A percentile compares a stretch with the other conserved stretches of the same genome.
Evolutionary conservation across 805 yeast genomes (phyloP).

Genomic region (Candida parachauliodes): DNA sequence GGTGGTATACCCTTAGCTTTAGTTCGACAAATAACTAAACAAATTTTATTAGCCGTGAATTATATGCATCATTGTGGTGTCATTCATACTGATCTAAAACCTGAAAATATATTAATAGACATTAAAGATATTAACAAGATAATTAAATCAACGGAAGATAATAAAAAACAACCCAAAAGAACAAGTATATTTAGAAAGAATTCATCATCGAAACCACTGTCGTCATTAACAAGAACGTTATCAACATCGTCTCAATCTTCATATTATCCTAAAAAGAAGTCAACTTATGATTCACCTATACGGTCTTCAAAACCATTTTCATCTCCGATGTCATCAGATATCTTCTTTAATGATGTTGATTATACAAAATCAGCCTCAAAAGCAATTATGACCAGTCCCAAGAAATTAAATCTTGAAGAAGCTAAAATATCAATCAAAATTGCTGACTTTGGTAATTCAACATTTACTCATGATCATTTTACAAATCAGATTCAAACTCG

Average conservation of each 20-base stretch:
- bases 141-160: constrained; percentile 38
- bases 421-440: constrained; percentile 52
- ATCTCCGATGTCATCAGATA: constrained; percentile 34
- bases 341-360: constrained; percentile 12
- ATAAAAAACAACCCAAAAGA: constrained; percentile 9
- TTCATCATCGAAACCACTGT: not conserved
- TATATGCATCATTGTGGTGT: constrained; percentile 48
- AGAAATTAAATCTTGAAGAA: constrained; percentile 1
- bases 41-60: constrained; percentile 52
- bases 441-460: constrained; percentile 92
- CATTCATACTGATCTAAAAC: constrained; percentile 42
- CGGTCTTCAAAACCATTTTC: constrained; percentile 48
- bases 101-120: constrained; percentile 32
- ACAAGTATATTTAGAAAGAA: constrained; percentile 4
- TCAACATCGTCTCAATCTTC: constrained; percentile 12
- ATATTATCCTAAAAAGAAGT: constrained; percentile 9
- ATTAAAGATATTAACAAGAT: constrained; percentile 51
- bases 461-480: constrained; percentile 76
- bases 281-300: constrained; percentile 26
- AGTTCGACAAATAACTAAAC: constrained; percentile 56
- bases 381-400: not conserved
- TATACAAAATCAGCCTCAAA: constrained; percentile 5
- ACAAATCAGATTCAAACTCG: constrained; percentile 89
- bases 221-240: constrained; percentile 9
- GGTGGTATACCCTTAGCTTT: constrained; percentile 54